phyloP scores from a whole-genome alignment of 164 flowering plant species.

The Saururus chinensis region DNA sequence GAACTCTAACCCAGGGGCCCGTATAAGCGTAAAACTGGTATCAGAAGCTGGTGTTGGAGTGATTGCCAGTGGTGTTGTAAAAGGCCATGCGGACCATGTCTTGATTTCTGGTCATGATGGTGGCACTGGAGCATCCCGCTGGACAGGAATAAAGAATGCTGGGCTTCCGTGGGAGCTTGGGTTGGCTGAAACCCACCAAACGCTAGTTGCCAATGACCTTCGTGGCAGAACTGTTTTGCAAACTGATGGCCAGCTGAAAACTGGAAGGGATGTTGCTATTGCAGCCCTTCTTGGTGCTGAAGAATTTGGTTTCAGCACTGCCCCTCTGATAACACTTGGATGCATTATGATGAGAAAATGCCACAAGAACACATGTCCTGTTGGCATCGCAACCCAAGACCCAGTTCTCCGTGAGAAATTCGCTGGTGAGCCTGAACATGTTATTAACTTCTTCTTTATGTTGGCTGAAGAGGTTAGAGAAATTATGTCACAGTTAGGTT shows the following conservation, averaged over 20 bases:
- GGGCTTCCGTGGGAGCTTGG: slow-evolving; percentile 99
- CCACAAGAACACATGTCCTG: slow-evolving; percentile 99
- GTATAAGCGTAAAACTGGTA: slow-evolving; percentile 91
- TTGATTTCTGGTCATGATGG: slow-evolving; percentile 98
- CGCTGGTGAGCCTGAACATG: slow-evolving; percentile 99
- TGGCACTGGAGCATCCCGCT: slow-evolving; percentile 98
- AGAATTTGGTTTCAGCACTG: slow-evolving; percentile 99
- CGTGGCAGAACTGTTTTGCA: slow-evolving; percentile 91
- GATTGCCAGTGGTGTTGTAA: slow-evolving; percentile 96
- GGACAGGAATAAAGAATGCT: slow-evolving; percentile 98
- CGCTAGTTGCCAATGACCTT: slow-evolving; percentile 93
- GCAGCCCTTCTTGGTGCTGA: slow-evolving; percentile 99
- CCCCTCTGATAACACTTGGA: slow-evolving; percentile 95
- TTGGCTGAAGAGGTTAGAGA: slow-evolving; percentile 93
- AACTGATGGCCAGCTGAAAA: slow-evolving; percentile 96
- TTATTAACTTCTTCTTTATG: slow-evolving; percentile 97
- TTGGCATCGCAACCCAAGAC: slow-evolving; percentile 99
- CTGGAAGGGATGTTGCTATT: slow-evolving; percentile 95
- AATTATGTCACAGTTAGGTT: slow-evolving; percentile 88
- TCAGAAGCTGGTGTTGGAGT: slow-evolving; percentile 99
- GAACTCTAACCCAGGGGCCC: slow-evolving; percentile 91
- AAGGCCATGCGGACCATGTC: slow-evolving; percentile 99
- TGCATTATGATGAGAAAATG: slow-evolving; percentile 99
- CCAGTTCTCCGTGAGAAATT: slow-evolving; percentile 95
- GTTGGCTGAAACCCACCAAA: slow-evolving; percentile 96